phyloP scores from a whole-genome alignment of 352 stramenopile species.

The Globisporangium radiosum region DNA sequence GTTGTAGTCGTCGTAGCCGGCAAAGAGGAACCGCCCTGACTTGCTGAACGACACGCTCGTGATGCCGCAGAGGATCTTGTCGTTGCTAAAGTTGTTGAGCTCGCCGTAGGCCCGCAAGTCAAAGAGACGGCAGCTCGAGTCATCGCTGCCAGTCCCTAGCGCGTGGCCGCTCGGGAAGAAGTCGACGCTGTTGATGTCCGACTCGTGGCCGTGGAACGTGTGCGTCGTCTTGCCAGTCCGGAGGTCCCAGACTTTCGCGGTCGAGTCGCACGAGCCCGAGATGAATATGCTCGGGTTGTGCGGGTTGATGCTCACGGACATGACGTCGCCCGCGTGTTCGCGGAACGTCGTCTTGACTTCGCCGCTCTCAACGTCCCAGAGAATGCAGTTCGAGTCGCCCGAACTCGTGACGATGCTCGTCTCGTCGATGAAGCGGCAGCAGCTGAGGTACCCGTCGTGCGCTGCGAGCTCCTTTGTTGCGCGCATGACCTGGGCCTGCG shows the following conservation, averaged over 20 bases:
- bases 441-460: slow-evolving; percentile 98
- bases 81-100: slow-evolving; percentile 96
- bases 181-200: slow-evolving; percentile 98
- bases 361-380: slow-evolving; percentile 96
- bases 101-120: slow-evolving; percentile 95
- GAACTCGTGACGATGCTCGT: slow-evolving; percentile 91
- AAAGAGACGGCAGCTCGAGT: slow-evolving; percentile 96
- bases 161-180: slow-evolving; percentile 96
- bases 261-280: slow-evolving; percentile 95
- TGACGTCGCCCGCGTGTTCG: slow-evolving; percentile 97
- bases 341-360: slow-evolving; percentile 94
- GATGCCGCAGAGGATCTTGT: slow-evolving; percentile 96
- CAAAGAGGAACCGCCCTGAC: slow-evolving; percentile 95
- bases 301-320: slow-evolving; percentile 94
- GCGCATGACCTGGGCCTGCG: slow-evolving; percentile 84
- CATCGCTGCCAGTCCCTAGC: slow-evolving; percentile 94
- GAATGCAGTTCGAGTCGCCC: slow-evolving; percentile 97
- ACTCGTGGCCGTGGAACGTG: slow-evolving; percentile 97
- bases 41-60: slow-evolving; percentile 96
- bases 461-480: slow-evolving; percentile 93
- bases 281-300: slow-evolving; percentile 97
- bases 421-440: slow-evolving; percentile 97
- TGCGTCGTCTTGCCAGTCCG: slow-evolving; percentile 93
- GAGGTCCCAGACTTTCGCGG: slow-evolving; percentile 98
- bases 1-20: slow-evolving; percentile 97